Percentiles rank a stretch among this genome's conserved stretches.
Evolutionary conservation across 1,284 basidiomycete genomes (phyloP).

Genomic region (Leucoagaricus sp.): DNA sequence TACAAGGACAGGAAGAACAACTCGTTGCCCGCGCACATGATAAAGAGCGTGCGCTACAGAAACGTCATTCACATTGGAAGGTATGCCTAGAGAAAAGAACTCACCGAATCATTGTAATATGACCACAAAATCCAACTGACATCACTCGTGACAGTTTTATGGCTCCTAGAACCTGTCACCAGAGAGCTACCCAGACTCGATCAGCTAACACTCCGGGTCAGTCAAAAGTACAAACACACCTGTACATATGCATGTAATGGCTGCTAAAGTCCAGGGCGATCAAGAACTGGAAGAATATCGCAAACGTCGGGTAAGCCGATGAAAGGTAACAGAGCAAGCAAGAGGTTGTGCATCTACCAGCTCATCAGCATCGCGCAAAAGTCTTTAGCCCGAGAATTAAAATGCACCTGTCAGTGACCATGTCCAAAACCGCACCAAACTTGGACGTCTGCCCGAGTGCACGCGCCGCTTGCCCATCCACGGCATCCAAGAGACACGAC

Average conservation of each 20-base stretch:
- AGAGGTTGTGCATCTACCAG: constrained; percentile 87
- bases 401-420: constrained; percentile 99
- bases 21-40: constrained; percentile 97
- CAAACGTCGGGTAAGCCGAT: constrained; percentile 82
- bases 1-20: constrained; percentile 96
- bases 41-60: constrained; percentile 78
- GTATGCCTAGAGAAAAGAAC: constrained; percentile 26
- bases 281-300: constrained; percentile 90
- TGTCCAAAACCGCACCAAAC: constrained; percentile 98
- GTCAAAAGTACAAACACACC: constrained; percentile 49
- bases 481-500: constrained; percentile 94
- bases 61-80: constrained; percentile 13
- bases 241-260: constrained; percentile 99
- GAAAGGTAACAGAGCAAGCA: constrained; percentile 95
- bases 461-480: constrained; percentile 95
- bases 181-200: constrained; percentile 67
- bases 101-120: constrained; percentile 92
- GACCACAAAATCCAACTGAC: constrained; percentile 90
- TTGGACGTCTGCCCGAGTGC: constrained; percentile 89
- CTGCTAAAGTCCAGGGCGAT: constrained; percentile 98
- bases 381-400: constrained; percentile 25
- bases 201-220: background rate
- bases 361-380: constrained; percentile 8
- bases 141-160: constrained; percentile 90
- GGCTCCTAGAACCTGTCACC: constrained; percentile 88